These are phyloP conservation scores for Claviceps lovelessii DNA, from an alignment of 2,329 filamentous ascomycete species.

Conservation along the genomic window DNA sequence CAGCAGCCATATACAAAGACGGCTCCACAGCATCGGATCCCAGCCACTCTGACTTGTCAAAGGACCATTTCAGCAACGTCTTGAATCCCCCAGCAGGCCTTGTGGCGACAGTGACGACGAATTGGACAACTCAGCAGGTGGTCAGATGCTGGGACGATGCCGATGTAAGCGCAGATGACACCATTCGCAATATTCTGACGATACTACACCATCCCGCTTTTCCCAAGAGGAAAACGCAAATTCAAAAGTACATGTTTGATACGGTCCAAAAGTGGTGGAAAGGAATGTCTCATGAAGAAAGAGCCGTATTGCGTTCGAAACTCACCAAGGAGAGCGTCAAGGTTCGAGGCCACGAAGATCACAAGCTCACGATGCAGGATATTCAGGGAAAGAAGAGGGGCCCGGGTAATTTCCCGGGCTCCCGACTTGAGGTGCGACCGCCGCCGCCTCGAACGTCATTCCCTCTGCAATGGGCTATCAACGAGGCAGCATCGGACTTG, in stretches of 20 bases:
- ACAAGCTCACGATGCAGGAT: slow-evolving; percentile 14
- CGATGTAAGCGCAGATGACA: slow-evolving; percentile 50
- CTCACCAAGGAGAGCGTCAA: slow-evolving; percentile 15
- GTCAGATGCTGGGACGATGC: slow-evolving; percentile 55
- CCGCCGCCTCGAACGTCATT: slow-evolving; percentile 10
- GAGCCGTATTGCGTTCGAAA: slow-evolving; percentile 10
- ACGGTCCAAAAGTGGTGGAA: slow-evolving; percentile 65
- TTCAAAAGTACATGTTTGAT: slow-evolving; percentile 71
- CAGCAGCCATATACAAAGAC: slow-evolving; percentile 48
- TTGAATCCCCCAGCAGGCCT: slow-evolving; percentile 25
- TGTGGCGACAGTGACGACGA: slow-evolving; percentile 15
- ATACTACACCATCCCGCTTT: slow-evolving; percentile 78
- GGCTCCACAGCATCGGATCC: slow-evolving; percentile 59
- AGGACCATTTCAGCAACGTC: slow-evolving; percentile 64
- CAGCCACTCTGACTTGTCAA: slow-evolving; percentile 64
- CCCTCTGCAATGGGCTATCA: slow-evolving; percentile 11
- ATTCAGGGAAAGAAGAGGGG: slow-evolving; percentile 12
- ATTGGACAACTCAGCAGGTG: slow-evolving; percentile 15
- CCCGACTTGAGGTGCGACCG: slow-evolving; percentile 11
- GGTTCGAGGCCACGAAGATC: slow-evolving; percentile 14
- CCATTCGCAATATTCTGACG: slow-evolving; percentile 58
- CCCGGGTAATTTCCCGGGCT: slow-evolving; percentile 14
- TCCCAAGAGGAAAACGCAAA: slow-evolving; percentile 55
- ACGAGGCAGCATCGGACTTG: slow-evolving; percentile 9
- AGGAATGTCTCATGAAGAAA: slow-evolving; percentile 20